phyloP scores from a whole-genome alignment of 768 basidiomycete genomes.

The Austroboletus eburneus region DNA sequence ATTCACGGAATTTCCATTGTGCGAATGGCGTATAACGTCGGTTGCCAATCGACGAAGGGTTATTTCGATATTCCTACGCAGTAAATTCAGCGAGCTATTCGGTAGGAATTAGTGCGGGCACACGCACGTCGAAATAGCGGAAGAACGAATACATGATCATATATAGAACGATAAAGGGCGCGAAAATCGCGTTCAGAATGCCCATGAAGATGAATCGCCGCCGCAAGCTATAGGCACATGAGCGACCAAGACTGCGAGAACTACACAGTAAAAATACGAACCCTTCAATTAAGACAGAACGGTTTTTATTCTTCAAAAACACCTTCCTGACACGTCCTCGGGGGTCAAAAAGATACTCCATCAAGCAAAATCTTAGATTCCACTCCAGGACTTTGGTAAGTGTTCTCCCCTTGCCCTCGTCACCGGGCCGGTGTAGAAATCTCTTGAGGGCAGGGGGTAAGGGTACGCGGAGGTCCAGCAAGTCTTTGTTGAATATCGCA shows the following conservation, averaged over 20 bases:
- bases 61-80: conserved; percentile 93
- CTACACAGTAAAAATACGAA: conserved; percentile 34
- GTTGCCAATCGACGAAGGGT: conserved; percentile 91
- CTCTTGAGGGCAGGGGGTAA: conserved; percentile 56
- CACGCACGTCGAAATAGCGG: conserved; percentile 92
- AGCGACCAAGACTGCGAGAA: conserved; percentile 1
- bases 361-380: conserved; percentile 93
- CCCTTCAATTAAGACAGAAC: conserved; percentile 78
- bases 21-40: conserved; percentile 93
- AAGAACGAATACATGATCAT: conserved; percentile 99
- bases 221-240: conserved; percentile 49
- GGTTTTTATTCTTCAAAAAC: conserved; percentile 83
- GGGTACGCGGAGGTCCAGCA: conserved; percentile 84
- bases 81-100: not conserved
- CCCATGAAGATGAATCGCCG: conserved; percentile 96
- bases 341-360: conserved; percentile 93
- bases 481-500: conserved; percentile 94
- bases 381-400: conserved; percentile 92
- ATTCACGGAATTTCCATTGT: conserved; percentile 98
- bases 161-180: conserved; percentile 95
- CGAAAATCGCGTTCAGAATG: conserved; percentile 90
- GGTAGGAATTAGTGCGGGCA: not conserved
- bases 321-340: conserved; percentile 87
- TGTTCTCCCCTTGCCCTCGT: conserved; percentile 66
- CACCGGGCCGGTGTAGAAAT: conserved; percentile 42